Base-by-base conservation (phyloP, 2,329 filamentous ascomycete species). In the Cordyceps tenuipes region DNA sequence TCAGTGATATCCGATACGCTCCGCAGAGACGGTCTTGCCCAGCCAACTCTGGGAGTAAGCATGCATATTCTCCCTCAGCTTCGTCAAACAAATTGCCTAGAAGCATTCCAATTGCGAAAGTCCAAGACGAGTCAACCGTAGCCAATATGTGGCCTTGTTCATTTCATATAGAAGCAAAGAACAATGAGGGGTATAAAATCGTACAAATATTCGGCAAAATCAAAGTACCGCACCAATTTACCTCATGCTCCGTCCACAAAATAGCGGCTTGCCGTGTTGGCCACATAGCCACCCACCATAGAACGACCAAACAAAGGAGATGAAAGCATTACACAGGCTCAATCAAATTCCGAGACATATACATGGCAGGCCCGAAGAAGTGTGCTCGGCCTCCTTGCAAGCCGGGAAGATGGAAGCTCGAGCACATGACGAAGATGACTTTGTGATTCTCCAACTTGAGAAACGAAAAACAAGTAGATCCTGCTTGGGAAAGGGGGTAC, bases 11-110 rank as follows among this genome's bases (percentile, higher is more conserved):
- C 61, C 5, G n/a, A 19, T 3, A 61, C 61, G 5, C 21, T 61
- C 44, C 56, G 29, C 9, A 15, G 12, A 13, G 50, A 39, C 1
- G 62, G 9, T 60, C 65, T n/a, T n/a, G 50, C 44, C 65, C 60
- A 61, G 67, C 49, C 55, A 64, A 47, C 51, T 66, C 15, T 66
- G 29, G 9, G 7, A 60, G 31, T 10, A 3, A 39, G 1, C 8
- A 6, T 36, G 29, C 23, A 9, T 31, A 60, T 7, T 41, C 34
- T 2, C 29, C 34, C 5, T 65, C 62, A 0, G 56, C 61, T 10
- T 44, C 13, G 50, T 68, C 63, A 66, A 1, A 66, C 34, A 26
- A 68, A 57, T 1, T 47, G 59, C 29, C 31, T 5, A 31, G 3
- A 15, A 23, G 29, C n/a, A 23, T n/a, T 43, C 53, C 13, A 19